phyloP scores from a whole-genome alignment of 768 basidiomycete species.

The Termitomyces sp. region DNA sequence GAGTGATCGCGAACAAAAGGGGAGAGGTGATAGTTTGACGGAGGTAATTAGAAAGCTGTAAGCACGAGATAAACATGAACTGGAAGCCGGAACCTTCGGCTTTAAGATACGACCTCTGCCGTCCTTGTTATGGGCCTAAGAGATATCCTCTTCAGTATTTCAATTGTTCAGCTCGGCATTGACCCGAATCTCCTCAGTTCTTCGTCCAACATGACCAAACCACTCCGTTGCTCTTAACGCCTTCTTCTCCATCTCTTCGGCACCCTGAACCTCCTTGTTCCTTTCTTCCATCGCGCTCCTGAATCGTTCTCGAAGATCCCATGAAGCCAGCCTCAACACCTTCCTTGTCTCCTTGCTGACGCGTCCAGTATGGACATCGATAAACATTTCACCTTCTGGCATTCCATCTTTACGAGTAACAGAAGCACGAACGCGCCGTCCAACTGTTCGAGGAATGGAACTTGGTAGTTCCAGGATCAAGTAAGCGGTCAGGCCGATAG shows the following conservation, averaged over 20 bases:
- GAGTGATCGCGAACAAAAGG: conserved; percentile 1
- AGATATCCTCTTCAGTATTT: background rate
- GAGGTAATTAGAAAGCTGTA: conserved; percentile 4
- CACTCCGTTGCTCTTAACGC: conserved; percentile 67
- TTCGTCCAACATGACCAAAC: conserved; percentile 54
- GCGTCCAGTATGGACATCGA: conserved; percentile 62
- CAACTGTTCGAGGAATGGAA: conserved; percentile 86
- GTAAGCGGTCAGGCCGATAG: conserved; percentile 72
- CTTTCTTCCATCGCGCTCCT: conserved; percentile 74
- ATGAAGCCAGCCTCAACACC: conserved; percentile 84
- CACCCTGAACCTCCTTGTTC: conserved; percentile 66
- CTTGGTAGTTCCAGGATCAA: conserved; percentile 82
- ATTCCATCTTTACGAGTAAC: conserved; percentile 43
- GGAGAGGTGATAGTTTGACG: background rate
- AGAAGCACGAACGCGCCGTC: conserved; percentile 70
- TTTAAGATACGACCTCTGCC: conserved; percentile 10
- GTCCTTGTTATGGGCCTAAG: conserved; percentile 1
- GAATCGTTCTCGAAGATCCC: conserved; percentile 86
- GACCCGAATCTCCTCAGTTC: conserved; percentile 39
- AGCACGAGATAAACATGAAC: background rate
- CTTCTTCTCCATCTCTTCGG: conserved; percentile 71
- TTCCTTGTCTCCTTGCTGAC: conserved; percentile 86
- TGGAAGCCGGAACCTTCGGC: background rate
- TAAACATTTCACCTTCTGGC: conserved; percentile 49
- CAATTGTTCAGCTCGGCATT: conserved; percentile 9